These are phyloP conservation scores for Chondrostereum purpureum DNA, from an alignment of 1,284 basidiomycete species.

Conservation along the genomic window DNA sequence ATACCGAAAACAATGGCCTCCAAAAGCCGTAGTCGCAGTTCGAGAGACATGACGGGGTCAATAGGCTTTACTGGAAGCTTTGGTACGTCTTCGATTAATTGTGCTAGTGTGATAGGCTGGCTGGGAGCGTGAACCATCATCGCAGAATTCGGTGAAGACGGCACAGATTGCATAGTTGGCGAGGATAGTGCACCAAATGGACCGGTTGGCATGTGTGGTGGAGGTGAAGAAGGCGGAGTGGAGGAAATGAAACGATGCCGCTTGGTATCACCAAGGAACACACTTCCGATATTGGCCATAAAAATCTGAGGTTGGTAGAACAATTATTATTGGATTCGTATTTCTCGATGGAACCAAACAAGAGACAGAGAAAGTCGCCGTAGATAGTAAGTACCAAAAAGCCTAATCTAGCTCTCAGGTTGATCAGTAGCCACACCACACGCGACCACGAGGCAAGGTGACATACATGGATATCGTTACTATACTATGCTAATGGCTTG, in stretches of 20 bases:
- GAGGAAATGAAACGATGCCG: constrained; percentile 56
- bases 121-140: too few relatives aligned
- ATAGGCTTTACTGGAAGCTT: constrained; percentile 31
- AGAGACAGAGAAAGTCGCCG: too few relatives aligned
- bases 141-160: constrained; percentile 11
- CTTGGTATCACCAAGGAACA: constrained; percentile 68
- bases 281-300: constrained; percentile 62
- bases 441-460: too few relatives aligned
- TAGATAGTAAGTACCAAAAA: too few relatives aligned
- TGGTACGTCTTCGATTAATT: constrained; percentile 12
- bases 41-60: constrained; percentile 58
- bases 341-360: too few relatives aligned
- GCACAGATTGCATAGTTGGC: constrained; percentile 14
- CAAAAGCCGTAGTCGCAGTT: constrained; percentile 68
- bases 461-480: too few relatives aligned
- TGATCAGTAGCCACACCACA: too few relatives aligned
- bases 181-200: constrained; percentile 18
- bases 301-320: too few relatives aligned
- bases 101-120: constrained; percentile 12
- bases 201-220: constrained; percentile 33
- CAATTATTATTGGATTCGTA: too few relatives aligned
- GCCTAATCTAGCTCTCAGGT: too few relatives aligned
- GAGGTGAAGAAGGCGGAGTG: constrained; percentile 55
- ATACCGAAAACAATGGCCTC: constrained; percentile 69
- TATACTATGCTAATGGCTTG: too few relatives aligned